Conservation (phyloP, 441 rosid species). For the Syzygium malaccense region DNA sequence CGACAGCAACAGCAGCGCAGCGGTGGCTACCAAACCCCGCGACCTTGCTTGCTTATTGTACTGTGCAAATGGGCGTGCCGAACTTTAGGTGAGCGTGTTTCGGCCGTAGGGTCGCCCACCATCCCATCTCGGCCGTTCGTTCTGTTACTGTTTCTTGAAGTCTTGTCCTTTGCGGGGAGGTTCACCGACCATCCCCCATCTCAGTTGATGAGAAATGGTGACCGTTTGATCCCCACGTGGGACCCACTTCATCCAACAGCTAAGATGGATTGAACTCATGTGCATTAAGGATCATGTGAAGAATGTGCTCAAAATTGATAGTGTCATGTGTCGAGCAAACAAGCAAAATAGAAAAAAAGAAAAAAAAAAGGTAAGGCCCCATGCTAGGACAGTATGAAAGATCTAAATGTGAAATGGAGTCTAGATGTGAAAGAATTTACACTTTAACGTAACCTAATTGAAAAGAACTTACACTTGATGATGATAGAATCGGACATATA, state of each 20-base stretch:
- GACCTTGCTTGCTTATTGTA: background rate
- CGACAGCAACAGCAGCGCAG: background rate
- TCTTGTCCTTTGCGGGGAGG: background rate
- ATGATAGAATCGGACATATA: background rate
- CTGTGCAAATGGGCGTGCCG: background rate
- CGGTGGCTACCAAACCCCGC: background rate
- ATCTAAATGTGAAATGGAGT: background rate
- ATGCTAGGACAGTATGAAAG: background rate
- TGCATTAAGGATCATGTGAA: background rate
- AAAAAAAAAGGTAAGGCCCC: background rate
- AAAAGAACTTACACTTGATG: background rate
- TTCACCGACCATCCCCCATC: background rate
- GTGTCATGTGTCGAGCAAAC: background rate
- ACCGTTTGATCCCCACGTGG: background rate
- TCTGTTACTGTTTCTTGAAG: background rate
- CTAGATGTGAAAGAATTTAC: background rate
- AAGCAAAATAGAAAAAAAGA: background rate
- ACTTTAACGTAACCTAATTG: background rate
- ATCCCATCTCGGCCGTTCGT: background rate
- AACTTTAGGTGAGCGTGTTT: background rate
- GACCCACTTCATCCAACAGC: background rate
- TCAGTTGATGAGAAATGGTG: background rate
- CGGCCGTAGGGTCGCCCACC: background rate
- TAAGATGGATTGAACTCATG: background rate
- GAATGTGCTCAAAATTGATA: background rate